Percentiles rank a stretch among this genome's conserved stretches.
These are phyloP conservation scores for Leccinum obscurum DNA, from an alignment of 768 basidiomycete species.

Conservation along the genomic window DNA sequence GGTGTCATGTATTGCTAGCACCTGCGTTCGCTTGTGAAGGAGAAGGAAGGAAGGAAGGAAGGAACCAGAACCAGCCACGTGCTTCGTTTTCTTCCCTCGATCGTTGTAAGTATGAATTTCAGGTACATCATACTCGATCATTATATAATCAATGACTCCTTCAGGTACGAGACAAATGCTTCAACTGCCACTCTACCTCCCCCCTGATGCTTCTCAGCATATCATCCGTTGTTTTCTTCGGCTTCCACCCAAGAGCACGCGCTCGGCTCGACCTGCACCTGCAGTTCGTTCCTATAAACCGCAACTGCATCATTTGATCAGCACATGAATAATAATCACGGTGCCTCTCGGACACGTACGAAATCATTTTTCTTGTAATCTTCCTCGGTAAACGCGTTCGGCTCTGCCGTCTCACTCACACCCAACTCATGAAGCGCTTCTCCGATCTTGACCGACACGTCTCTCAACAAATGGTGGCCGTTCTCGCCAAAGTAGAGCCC, in stretches of 20 bases:
- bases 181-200: conserved; percentile 25
- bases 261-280: conserved; percentile 19
- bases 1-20: conserved; percentile 4
- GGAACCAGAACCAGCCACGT: not conserved
- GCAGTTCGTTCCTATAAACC: conserved; percentile 25
- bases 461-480: conserved; percentile 48
- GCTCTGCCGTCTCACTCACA: conserved; percentile 25
- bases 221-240: conserved; percentile 33
- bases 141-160: not conserved
- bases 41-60: not conserved
- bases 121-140: not conserved
- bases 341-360: conserved; percentile 6
- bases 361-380: conserved; percentile 11
- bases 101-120: not conserved
- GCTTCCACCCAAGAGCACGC: conserved; percentile 30
- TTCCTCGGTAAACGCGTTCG: conserved; percentile 42
- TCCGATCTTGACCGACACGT: conserved; percentile 45
- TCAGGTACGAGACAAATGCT: not conserved
- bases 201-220: conserved; percentile 19
- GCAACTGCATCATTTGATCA: conserved; percentile 13
- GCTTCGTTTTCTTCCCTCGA: not conserved
- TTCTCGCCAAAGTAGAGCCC: conserved; percentile 57
- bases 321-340: not conserved
- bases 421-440: conserved; percentile 27
- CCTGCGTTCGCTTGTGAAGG: not conserved